Evolutionary conservation across 2,329 filamentous ascomycete species (phyloP).

Genomic region (Aspergillus spinulosporus): DNA sequence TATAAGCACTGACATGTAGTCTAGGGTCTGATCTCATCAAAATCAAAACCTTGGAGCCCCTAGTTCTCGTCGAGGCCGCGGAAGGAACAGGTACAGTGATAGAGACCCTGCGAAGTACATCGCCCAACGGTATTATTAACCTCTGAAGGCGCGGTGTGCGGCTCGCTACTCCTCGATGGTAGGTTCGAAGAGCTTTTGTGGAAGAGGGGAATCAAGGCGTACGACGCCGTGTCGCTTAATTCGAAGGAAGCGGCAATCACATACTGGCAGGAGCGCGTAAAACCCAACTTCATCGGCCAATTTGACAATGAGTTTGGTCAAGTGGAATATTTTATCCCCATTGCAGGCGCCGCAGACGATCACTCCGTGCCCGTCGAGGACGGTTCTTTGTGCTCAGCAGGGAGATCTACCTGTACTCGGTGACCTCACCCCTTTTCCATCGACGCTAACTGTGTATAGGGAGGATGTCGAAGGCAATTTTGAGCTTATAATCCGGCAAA

Average conservation of each 20-base stretch:
- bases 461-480: conserved; percentile 29
- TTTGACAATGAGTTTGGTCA: conserved; percentile 27
- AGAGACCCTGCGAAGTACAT: too few relatives aligned
- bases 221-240: conserved; percentile 28
- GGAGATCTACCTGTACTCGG: conserved; percentile 7
- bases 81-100: conserved; percentile 28
- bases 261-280: conserved; percentile 36
- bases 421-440: background rate
- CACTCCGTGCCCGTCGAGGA: conserved; percentile 21
- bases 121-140: background rate
- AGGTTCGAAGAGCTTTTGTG: conserved; percentile 28
- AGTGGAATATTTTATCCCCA: conserved; percentile 24
- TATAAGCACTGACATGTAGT: background rate
- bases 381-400: conserved; percentile 22
- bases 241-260: conserved; percentile 28
- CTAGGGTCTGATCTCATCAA: conserved; percentile 32
- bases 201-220: conserved; percentile 27
- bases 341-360: conserved; percentile 28
- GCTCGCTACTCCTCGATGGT: conserved; percentile 34
- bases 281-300: conserved; percentile 25
- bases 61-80: conserved; percentile 30
- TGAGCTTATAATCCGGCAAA: conserved; percentile 28
- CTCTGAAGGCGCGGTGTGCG: conserved; percentile 30
- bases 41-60: conserved; percentile 24
- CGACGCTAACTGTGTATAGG: conserved; percentile 15